Percentiles rank a stretch among this genome's conserved stretches.
These are phyloP conservation scores for Phytophthora cryptogea DNA, from an alignment of 352 stramenopile genomes.

Conservation along the genomic window DNA sequence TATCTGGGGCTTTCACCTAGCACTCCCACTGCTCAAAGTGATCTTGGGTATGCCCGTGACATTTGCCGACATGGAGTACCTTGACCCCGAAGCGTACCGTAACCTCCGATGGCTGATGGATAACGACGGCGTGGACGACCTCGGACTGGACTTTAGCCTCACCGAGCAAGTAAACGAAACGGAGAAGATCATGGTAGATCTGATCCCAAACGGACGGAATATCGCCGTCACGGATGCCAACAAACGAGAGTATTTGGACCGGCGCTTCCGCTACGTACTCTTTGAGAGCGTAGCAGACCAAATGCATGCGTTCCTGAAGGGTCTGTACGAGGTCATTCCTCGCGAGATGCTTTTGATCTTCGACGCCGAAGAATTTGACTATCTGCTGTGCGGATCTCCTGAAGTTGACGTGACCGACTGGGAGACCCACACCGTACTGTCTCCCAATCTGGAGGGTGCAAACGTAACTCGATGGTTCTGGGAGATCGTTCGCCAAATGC, in stretches of 20 bases:
- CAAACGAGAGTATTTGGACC: constrained; percentile 93
- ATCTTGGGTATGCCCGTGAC: constrained; percentile 95
- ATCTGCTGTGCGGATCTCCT: constrained; percentile 96
- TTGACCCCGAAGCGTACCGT: constrained; percentile 59
- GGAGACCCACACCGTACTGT: constrained; percentile 83
- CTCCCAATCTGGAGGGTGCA: constrained; percentile 48
- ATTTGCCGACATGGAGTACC: constrained; percentile 92
- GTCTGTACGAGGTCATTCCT: constrained; percentile 97
- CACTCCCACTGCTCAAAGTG: constrained; percentile 96
- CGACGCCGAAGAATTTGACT: constrained; percentile 97
- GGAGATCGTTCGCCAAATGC: constrained; percentile 93
- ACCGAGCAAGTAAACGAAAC: constrained; percentile 37
- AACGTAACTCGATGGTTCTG: constrained; percentile 91
- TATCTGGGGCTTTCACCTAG: constrained; percentile 93
- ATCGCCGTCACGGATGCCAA: constrained; percentile 95
- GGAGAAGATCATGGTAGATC: constrained; percentile 45
- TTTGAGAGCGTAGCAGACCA: constrained; percentile 64
- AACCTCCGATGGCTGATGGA: constrained; percentile 61
- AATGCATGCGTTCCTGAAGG: constrained; percentile 81
- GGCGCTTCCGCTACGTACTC: constrained; percentile 66
- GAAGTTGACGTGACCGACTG: constrained; percentile 97
- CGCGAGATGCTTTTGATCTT: constrained; percentile 94
- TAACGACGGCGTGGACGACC: constrained; percentile 52
- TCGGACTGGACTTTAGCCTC: constrained; percentile 68
- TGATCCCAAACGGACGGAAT: constrained; percentile 53